These are phyloP conservation scores for Fusarium sp. DNA, from an alignment of 2,329 filamentous ascomycete species.

Conservation along the genomic window DNA sequence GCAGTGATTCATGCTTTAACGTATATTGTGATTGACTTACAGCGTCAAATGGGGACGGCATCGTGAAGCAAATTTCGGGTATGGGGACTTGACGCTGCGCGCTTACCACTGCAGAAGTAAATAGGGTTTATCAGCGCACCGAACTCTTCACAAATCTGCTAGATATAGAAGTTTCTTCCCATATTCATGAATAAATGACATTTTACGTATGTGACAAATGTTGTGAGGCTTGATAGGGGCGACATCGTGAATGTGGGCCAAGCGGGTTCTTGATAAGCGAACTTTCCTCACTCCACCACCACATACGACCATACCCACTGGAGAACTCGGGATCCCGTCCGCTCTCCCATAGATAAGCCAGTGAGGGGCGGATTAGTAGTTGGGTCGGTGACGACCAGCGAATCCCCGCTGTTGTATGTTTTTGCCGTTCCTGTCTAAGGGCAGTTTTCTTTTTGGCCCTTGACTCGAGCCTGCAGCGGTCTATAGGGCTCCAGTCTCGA, in stretches of 20 bases:
- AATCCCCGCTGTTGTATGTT: background rate
- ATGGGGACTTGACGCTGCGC: background rate
- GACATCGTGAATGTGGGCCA: background rate
- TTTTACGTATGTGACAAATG: background rate
- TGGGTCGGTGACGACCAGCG: background rate
- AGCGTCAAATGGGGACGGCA: background rate
- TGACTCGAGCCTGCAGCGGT: background rate
- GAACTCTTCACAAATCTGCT: background rate
- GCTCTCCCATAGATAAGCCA: background rate
- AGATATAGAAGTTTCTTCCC: background rate
- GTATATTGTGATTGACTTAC: background rate
- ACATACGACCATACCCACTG: conserved; percentile 6
- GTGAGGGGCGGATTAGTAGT: background rate
- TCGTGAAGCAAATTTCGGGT: background rate
- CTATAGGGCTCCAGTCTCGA: background rate
- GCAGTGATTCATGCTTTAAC: too few relatives aligned
- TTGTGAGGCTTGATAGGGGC: background rate
- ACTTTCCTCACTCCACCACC: background rate
- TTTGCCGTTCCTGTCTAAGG: background rate
- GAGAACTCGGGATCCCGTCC: background rate
- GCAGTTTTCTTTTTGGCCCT: background rate
- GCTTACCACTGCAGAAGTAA: background rate
- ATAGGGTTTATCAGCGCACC: background rate
- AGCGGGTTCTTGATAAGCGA: background rate
- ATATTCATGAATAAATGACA: background rate